phyloP scores from a whole-genome alignment of 805 yeast species.

The Yarrowia phangngaensis region DNA sequence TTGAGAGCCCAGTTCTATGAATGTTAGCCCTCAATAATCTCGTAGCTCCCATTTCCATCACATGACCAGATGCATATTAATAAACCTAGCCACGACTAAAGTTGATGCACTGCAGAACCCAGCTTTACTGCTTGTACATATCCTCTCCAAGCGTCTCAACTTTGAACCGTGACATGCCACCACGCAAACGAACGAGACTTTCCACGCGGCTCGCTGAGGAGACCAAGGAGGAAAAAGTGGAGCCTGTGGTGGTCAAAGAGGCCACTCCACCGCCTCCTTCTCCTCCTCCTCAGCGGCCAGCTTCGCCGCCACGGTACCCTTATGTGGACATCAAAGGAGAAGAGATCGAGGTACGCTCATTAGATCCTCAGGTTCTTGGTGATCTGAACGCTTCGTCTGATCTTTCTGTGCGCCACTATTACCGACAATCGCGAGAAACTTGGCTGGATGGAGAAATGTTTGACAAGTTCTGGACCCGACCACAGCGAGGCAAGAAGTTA shows the following conservation, averaged over 20 bases:
- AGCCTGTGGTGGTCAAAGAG: slow-evolving; percentile 3
- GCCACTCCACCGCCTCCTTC: slow-evolving; percentile 20
- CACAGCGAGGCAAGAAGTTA: slow-evolving; percentile 52
- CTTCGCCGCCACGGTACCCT: slow-evolving; percentile 15
- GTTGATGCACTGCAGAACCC: not conserved
- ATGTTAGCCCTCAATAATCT: too few species aligned
- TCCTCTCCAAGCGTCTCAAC: too few species aligned
- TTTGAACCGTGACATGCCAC: not conserved
- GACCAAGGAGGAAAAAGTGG: slow-evolving; percentile 17
- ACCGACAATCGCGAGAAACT: slow-evolving; percentile 57
- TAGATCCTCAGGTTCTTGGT: slow-evolving; percentile 16
- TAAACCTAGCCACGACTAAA: too few species aligned
- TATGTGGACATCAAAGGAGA: slow-evolving; percentile 19
- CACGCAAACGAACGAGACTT: slow-evolving; percentile 18
- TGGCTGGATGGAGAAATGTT: slow-evolving; percentile 69
- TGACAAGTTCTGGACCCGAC: slow-evolving; percentile 74
- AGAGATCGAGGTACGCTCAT: slow-evolving; percentile 17
- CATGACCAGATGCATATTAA: too few species aligned
- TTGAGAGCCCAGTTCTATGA: too few species aligned
- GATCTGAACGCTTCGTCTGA: slow-evolving; percentile 17
- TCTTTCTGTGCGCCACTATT: slow-evolving; percentile 22
- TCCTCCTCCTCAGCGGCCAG: slow-evolving; percentile 6
- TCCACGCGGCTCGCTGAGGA: slow-evolving; percentile 12
- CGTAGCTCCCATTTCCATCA: too few species aligned
- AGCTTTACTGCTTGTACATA: too few species aligned